Base-by-base conservation (phyloP, 2,329 filamentous ascomycete species). In the Nothophoma quercina region DNA sequence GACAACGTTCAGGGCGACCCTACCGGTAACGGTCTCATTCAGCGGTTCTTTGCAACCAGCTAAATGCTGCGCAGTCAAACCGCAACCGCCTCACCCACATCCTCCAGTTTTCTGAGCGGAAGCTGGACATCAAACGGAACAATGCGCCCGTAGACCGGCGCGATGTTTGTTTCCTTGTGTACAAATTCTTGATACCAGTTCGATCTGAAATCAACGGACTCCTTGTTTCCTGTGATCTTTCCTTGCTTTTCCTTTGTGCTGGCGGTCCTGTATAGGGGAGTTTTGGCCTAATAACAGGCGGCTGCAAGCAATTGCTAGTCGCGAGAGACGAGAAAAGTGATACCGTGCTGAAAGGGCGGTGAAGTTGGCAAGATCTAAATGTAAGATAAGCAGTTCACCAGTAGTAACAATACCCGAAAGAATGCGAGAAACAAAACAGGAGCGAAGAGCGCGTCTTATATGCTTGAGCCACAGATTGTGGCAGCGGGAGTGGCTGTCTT, bases 1-100 rank as follows among this genome's bases (percentile, higher is more conserved):
- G 83, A 85, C 58, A 74, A 81, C 57, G 78, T 76, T 3, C 62
- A 55, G 10, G 71, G 71, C 30, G 64, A 72, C 32, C 58, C 71
- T 25, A 64, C 64, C 18, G 60, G 63, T 29, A 58, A 55, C 33
- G 63, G 65, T 12, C 65, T 69, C 25, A 42, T 72, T 36, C 56
- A 58, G 55, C 57, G 61, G 8, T 70, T 72, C 53, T 70, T 71
- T 29, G 51, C 57, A 8, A 50, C 50, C 50, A 53, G 21, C 50
- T 53, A 48, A 53, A 23, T 19, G 32, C 42, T 30, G 49, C 7
- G 28, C 49, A 32, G 41, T 36, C 30, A 25, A 29, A 23, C 44
- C 35, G 7, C 35, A 48, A 32, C 44, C 35, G 16, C 21, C 28
- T 9, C 38, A 41, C 15, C 26, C 16, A 10, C 25, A 34, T 7